Evolutionary conservation across 768 basidiomycete species (phyloP), one percentile per base, ranked within the genome.

Genomic region (Scleroderma citrinum): DNA sequence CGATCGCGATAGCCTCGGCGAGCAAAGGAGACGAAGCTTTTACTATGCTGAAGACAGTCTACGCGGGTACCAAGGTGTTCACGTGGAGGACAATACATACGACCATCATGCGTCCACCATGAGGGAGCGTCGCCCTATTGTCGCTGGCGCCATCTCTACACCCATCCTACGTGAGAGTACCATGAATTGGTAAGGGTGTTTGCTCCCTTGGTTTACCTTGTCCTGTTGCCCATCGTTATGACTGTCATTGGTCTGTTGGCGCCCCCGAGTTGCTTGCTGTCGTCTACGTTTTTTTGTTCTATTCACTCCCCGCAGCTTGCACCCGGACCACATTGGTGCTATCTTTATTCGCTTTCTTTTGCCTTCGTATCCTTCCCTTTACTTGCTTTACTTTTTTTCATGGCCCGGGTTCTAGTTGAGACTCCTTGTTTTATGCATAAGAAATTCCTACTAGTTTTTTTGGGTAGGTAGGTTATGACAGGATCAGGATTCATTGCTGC

Each of bases 11-110:
- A 82, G 78, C 47, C 67, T 88, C 2, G 87, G 86, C 19, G 87
- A 78, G 7, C 79, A 80, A 63, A 73, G 88, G 49, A 71, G 89
- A 47, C 64, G 87, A 50, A 87, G 84, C 54, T 92, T 91, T 72
- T 92, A 91, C 67, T 92, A 80, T 60, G 89, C 89, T 3, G 90
- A 91, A 69, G 89, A 92, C 62, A 85, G 82, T 54, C 64, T 92
- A 63, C 71, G 85, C 35, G 82, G 82, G 13, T 81, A 64, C 62
- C 73, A 77, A 58, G 65, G 68, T 29, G 63, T 56, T 48, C 67
- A 55, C 46, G 56, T 54, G 34, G 72, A 69, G 41, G 70, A 74
- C 38, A 65, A 64, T 12, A 62, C 68, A 54, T 70, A 64, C 49
- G 69, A 67, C 51, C 66, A 67, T 46, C 64, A 59, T 38, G 53